Conservation (phyloP, 495 filamentous ascomycete genomes). For the Stereocaulon alpinum region DNA sequence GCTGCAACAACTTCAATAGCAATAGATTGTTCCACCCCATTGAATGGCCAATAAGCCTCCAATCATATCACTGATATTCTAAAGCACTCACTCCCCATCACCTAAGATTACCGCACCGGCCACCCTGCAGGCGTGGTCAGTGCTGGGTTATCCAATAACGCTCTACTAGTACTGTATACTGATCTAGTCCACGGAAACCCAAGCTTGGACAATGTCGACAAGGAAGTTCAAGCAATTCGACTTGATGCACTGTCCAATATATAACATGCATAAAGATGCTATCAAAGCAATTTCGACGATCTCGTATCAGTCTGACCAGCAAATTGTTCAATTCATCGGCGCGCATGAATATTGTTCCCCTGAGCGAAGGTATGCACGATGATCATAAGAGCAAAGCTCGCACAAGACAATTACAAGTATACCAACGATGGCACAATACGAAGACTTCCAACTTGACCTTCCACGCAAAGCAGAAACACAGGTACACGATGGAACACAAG, state of each 20-base stretch:
- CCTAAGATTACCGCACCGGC: conserved; percentile 23
- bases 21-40: no score
- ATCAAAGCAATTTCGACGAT: conserved; percentile 22
- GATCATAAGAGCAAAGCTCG: conserved; percentile 2
- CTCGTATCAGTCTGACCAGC: conserved; percentile 27
- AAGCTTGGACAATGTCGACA: conserved; percentile 24
- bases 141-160: conserved; percentile 26
- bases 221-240: conserved; percentile 11
- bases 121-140: conserved; percentile 25
- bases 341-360: conserved; percentile 19
- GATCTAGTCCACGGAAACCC: conserved; percentile 23
- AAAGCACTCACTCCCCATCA: conserved; percentile 3
- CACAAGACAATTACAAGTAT: neutral
- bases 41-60: no score
- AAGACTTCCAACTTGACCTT: neutral
- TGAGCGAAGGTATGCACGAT: conserved; percentile 8
- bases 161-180: conserved; percentile 19
- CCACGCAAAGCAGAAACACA: neutral
- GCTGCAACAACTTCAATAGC: no score
- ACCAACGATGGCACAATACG: neutral
- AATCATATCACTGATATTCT: no score
- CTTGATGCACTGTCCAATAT: conserved; percentile 13
- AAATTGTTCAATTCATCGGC: conserved; percentile 20
- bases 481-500: neutral
- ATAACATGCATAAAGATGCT: conserved; percentile 6